A percentile compares a stretch with the other conserved stretches of the same genome.
Conservation (phyloP, 345 rosid species). For the Anastatica hierochuntica region DNA sequence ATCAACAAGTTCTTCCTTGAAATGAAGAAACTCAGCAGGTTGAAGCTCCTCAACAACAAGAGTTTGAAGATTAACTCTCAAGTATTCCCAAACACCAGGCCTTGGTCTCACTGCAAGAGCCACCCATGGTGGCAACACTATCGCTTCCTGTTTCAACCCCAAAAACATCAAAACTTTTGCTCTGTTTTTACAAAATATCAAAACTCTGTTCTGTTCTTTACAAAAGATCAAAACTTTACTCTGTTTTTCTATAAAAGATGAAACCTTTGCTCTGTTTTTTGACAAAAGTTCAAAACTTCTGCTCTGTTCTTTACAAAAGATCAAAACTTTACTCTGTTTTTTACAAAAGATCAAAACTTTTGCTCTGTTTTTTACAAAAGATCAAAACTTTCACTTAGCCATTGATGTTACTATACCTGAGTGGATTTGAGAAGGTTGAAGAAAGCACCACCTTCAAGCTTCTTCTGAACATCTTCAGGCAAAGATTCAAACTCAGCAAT, state of each 20-base stretch:
- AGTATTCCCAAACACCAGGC: conserved; percentile 95
- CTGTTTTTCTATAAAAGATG: background rate
- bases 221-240: background rate
- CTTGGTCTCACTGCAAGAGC: conserved; percentile 91
- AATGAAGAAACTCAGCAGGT: conserved; percentile 72
- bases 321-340: background rate
- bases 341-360: background rate
- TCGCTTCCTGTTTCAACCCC: conserved; percentile 56
- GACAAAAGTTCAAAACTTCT: background rate
- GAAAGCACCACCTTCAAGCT: conserved; percentile 47
- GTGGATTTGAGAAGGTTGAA: conserved; percentile 55
- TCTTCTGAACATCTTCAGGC: conserved; percentile 41
- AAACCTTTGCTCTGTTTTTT: background rate
- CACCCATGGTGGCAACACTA: conserved; percentile 80
- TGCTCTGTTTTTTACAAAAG: background rate
- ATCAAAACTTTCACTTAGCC: conserved; percentile 28
- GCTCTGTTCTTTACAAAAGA: background rate
- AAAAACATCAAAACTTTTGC: background rate
- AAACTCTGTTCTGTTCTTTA: background rate
- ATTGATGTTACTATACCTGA: conserved; percentile 47
- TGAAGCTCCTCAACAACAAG: conserved; percentile 74
- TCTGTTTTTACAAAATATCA: background rate
- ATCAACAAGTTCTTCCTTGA: conserved; percentile 96
- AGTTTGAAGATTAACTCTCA: conserved; percentile 68
- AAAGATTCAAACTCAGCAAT: conserved; percentile 68